Evolutionary conservation across 352 stramenopile genomes (phyloP).

Genomic region (Phytopythium sindhum): DNA sequence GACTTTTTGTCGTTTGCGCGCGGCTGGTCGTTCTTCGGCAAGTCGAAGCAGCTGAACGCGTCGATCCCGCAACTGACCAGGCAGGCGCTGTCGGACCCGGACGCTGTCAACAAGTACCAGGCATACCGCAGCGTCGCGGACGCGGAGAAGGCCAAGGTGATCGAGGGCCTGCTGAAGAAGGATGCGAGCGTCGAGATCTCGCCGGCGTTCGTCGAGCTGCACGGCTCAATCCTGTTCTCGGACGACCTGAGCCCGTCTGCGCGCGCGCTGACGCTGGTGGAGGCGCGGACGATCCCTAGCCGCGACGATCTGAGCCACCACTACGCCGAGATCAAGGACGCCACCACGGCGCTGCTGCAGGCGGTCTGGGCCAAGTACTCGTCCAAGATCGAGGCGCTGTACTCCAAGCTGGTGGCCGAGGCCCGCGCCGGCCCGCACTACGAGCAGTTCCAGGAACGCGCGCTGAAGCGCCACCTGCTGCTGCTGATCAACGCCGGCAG

Average conservation of each 20-base stretch:
- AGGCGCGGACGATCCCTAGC: constrained; percentile 56
- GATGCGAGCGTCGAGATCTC: constrained; percentile 54
- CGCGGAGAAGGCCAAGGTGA: constrained; percentile 62
- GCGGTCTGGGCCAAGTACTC: constrained; percentile 68
- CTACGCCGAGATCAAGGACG: constrained; percentile 59
- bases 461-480: constrained; percentile 62
- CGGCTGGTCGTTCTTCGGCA: constrained; percentile 80
- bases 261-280: constrained; percentile 53
- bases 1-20: constrained; percentile 74
- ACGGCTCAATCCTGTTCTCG: constrained; percentile 69
- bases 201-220: constrained; percentile 50
- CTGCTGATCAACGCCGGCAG: constrained; percentile 57
- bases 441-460: constrained; percentile 74
- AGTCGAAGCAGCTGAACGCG: constrained; percentile 58
- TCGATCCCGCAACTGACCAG: constrained; percentile 47
- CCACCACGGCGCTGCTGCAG: constrained; percentile 60
- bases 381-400: constrained; percentile 51
- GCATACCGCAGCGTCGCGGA: constrained; percentile 68
- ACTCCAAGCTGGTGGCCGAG: constrained; percentile 43
- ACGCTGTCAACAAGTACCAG: constrained; percentile 78
- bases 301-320: constrained; percentile 67
- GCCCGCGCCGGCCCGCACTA: constrained; percentile 46
- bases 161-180: constrained; percentile 51
- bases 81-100: constrained; percentile 62
- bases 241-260: constrained; percentile 60